phyloP scores from a whole-genome alignment of 352 stramenopile genomes.

The Globisporangium cylindrosporum region DNA sequence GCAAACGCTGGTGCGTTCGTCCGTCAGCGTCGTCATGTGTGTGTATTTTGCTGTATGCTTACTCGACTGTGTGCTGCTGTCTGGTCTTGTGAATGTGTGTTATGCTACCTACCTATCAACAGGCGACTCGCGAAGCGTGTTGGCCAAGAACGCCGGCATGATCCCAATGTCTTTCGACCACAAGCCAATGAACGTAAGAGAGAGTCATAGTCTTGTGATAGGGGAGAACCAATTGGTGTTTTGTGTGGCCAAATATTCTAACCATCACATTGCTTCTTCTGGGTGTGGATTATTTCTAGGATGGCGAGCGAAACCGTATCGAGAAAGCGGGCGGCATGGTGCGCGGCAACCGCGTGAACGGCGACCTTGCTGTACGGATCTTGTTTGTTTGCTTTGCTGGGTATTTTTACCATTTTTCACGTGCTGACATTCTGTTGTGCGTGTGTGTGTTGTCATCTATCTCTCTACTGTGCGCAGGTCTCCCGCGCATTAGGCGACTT shows the following conservation, averaged over 20 bases:
- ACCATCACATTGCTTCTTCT: neutral
- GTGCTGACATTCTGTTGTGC: neutral
- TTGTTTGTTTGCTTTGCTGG: neutral
- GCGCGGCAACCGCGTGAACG: constrained; percentile 77
- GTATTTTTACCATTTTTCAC: neutral
- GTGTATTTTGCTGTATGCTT: neutral
- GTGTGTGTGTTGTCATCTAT: constrained; percentile 7
- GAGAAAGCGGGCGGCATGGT: constrained; percentile 69
- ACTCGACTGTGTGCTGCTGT: neutral
- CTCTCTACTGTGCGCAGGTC: constrained; percentile 36
- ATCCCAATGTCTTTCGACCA: constrained; percentile 89
- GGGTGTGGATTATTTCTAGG: constrained; percentile 22
- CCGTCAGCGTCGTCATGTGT: neutral
- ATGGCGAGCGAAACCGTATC: constrained; percentile 64
- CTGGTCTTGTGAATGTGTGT: neutral
- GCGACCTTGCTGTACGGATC: constrained; percentile 60
- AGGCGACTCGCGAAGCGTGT: constrained; percentile 79
- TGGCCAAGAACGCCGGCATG: constrained; percentile 44
- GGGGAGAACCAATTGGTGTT: neutral
- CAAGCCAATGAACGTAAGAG: constrained; percentile 85
- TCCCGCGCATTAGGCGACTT: constrained; percentile 79
- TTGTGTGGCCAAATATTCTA: neutral
- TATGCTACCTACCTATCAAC: neutral
- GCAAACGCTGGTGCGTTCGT: constrained; percentile 55
- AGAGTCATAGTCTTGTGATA: neutral